Percentiles rank a stretch among this genome's conserved stretches.
Evolutionary conservation across 2,329 filamentous ascomycete species (phyloP).

Genomic region (Aspergillus sergii): DNA sequence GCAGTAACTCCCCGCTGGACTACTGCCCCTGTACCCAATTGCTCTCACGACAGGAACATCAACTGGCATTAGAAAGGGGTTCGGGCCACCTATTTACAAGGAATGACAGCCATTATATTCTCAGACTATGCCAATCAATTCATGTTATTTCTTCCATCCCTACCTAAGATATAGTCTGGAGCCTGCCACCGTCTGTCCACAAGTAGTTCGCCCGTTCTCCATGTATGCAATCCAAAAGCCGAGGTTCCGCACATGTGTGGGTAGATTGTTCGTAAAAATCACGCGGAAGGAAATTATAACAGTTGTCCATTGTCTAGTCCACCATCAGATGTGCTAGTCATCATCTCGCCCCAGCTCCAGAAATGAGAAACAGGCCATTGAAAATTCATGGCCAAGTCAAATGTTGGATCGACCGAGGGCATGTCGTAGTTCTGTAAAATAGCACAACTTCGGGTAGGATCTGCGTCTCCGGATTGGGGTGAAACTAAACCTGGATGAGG

Average conservation of each 20-base stretch:
- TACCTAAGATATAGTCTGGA: not conserved
- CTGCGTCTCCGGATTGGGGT: not conserved
- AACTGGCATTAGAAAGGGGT: conserved; percentile 4
- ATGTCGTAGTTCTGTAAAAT: not conserved
- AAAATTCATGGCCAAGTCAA: conserved; percentile 4
- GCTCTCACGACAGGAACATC: conserved; percentile 16
- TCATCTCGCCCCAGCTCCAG: conserved; percentile 17
- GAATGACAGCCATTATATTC: not conserved
- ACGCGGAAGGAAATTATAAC: not conserved
- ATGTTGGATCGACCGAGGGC: not conserved
- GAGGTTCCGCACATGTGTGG: not conserved
- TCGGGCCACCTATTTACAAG: no score
- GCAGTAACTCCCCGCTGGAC: conserved; percentile 13
- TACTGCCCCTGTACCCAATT: conserved; percentile 15
- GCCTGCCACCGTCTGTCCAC: not conserved
- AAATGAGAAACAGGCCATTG: conserved; percentile 16
- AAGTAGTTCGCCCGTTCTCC: not conserved
- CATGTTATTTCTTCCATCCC: not conserved
- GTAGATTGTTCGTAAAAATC: no score
- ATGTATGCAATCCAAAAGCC: not conserved
- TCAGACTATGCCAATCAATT: not conserved
- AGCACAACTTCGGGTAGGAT: not conserved
- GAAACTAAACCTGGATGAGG: no score
- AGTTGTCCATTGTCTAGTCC: not conserved
- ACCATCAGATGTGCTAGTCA: not conserved